A percentile compares a stretch with the other conserved stretches of the same genome.
phyloP scores from a whole-genome alignment of 257 asterid genomes.

The Anisodus tanguticus region DNA sequence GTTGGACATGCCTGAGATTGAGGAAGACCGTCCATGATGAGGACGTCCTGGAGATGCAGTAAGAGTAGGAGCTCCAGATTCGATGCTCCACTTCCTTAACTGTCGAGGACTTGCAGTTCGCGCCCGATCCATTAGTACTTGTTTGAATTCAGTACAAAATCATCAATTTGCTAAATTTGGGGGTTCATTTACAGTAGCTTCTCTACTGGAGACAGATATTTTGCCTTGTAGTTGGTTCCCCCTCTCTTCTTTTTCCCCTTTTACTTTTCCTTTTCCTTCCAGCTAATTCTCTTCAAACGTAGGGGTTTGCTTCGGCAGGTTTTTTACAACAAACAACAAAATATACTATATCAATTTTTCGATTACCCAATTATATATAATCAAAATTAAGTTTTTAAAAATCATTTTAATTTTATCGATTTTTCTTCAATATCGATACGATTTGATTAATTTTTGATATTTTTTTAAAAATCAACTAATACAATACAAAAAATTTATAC shows the following conservation, averaged over 20 bases:
- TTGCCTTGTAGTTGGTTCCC: background rate
- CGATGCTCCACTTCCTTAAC: constrained; percentile 79
- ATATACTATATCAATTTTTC: too few relatives aligned
- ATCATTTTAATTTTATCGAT: too few relatives aligned
- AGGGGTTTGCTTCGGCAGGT: too few relatives aligned
- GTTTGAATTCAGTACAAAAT: background rate
- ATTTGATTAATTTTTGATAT: too few relatives aligned
- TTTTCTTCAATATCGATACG: too few relatives aligned
- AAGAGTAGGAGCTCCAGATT: constrained; percentile 47
- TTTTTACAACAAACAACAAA: too few relatives aligned
- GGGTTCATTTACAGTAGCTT: constrained; percentile 5
- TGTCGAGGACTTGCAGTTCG: constrained; percentile 37
- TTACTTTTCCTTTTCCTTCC: too few relatives aligned
- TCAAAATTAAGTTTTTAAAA: too few relatives aligned
- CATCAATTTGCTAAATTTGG: constrained; percentile 13
- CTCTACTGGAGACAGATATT: constrained; percentile 20
- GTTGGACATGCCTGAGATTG: constrained; percentile 79
- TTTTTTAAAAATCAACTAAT: too few relatives aligned
- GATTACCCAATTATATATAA: too few relatives aligned
- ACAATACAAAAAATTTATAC: too few relatives aligned
- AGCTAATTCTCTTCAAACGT: too few relatives aligned
- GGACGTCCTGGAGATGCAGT: constrained; percentile 44
- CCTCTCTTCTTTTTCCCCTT: background rate
- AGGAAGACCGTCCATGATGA: constrained; percentile 72
- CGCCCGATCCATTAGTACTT: constrained; percentile 25